Base-by-base conservation (phyloP, 441 rosid species). In the Pelargonium cotyledonis region DNA sequence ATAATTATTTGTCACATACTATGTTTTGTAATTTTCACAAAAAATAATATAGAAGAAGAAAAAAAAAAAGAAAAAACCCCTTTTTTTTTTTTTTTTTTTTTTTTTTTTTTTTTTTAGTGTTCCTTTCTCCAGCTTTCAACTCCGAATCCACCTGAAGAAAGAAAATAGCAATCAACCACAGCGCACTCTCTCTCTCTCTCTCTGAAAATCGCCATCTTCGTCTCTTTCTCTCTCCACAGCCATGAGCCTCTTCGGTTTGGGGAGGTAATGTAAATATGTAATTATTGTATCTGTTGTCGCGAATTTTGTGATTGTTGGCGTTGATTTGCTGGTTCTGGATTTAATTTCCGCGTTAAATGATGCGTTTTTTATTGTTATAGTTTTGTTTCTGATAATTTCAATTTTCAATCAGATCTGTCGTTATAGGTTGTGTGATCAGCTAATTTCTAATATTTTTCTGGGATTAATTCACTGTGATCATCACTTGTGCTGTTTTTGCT, bases 241-340 rank as follows among this genome's bases (percentile, higher is more conserved):
- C 19, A 53, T 53, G 60, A 53, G 60, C 15, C 60, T 53, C 21
- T 53, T 53, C 60, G 60, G 60, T 53, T 21, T 53, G 60, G 60
- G 60, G 60, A 53, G 60, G 60, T 53, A 53, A 53, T 53, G 60
- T 7, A 6, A 51, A 53, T 16, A 8, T 15, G 1, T 8, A 53
- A 53, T 53, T 53, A 4, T 53, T 53, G 21, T 15, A 16, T 44
- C 53, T 47, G n/a, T 47, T 47, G 3, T n/a, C 60, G 8, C 18
- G 6, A 53, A 23, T 23, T 16, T 53, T 53, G 21, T 53, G 21
- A 6, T 53, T 53, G 26, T 0, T 23, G 26, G 26, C 26, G 26
- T 23, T 23, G 26, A 23, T 23, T 23, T 23, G 26, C 26, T 23
- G 26, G 26, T 53, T 6, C 6, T 10, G 53, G 57, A 16, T 16